Conservation (phyloP, 2,329 filamentous ascomycete genomes). For the Claviceps sp. region DNA sequence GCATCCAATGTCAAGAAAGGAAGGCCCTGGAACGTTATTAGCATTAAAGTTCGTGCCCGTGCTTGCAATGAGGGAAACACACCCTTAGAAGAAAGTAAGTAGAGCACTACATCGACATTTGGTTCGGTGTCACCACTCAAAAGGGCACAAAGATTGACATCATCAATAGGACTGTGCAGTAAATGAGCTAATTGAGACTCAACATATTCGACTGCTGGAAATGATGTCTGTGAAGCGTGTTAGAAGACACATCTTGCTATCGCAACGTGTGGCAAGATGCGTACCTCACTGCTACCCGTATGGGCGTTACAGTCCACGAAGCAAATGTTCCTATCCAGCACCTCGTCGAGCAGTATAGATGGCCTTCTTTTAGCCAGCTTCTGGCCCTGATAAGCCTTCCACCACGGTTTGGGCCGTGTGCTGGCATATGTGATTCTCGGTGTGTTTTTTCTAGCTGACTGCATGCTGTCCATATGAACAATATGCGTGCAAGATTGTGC, state of each 20-base stretch:
- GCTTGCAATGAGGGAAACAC: constrained; percentile 9
- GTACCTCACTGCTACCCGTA: constrained; percentile 37
- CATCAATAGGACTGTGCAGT: constrained; percentile 42
- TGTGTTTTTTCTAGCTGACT: constrained; percentile 14
- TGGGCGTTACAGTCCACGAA: constrained; percentile 77
- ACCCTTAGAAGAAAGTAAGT: constrained; percentile 60
- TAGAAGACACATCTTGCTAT: background rate
- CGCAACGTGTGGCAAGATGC: constrained; percentile 10
- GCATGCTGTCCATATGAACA: constrained; percentile 71
- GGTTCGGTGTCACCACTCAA: constrained; percentile 71
- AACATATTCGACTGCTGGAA: constrained; percentile 50
- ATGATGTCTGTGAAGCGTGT: background rate
- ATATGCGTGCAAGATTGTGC: constrained; percentile 82
- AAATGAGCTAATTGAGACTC: constrained; percentile 31
- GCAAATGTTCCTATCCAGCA: constrained; percentile 83
- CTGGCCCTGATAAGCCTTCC: constrained; percentile 74
- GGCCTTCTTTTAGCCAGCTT: constrained; percentile 44
- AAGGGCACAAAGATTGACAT: constrained; percentile 62
- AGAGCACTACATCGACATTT: constrained; percentile 75
- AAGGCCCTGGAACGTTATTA: constrained; percentile 18
- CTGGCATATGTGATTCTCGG: constrained; percentile 64
- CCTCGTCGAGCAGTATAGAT: constrained; percentile 51
- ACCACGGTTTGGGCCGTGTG: constrained; percentile 72
- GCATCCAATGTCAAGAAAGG: constrained; percentile 48
- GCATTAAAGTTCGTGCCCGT: background rate